Conservation (phyloP, 495 filamentous ascomycete species). For the Pyronema domesticum region DNA sequence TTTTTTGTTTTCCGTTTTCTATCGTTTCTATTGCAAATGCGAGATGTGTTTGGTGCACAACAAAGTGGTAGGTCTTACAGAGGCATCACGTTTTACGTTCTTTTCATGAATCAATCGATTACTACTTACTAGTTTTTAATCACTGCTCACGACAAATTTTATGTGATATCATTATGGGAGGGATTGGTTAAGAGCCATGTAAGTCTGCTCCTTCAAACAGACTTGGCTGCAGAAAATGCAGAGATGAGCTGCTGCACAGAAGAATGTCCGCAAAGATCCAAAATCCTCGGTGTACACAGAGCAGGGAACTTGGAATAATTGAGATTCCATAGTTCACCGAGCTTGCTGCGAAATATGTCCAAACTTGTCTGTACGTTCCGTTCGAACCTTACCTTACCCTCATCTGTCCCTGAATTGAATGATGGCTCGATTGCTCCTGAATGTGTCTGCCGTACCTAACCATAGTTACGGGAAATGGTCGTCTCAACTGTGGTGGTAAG, state of each 20-base stretch:
- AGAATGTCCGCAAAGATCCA: too few relatives aligned
- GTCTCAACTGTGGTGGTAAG: too few relatives aligned
- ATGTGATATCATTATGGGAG: neutral
- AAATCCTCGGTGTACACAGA: too few relatives aligned
- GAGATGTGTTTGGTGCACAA: neutral
- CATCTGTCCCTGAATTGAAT: too few relatives aligned
- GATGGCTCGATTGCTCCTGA: too few relatives aligned
- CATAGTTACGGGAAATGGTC: too few relatives aligned
- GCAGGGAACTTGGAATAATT: neutral
- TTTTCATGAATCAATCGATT: neutral
- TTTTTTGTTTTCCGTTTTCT: neutral
- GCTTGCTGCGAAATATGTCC: too few relatives aligned
- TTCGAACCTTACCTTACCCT: too few relatives aligned
- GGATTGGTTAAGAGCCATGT: neutral
- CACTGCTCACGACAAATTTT: neutral
- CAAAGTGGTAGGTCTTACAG: neutral
- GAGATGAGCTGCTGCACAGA: too few relatives aligned
- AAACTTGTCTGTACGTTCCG: too few relatives aligned
- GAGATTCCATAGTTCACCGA: too few relatives aligned
- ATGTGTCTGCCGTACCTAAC: too few relatives aligned
- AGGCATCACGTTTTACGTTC: neutral
- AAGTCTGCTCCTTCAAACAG: neutral
- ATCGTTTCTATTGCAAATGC: neutral
- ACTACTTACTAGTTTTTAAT: neutral
- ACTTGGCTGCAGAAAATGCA: neutral